phyloP scores from a whole-genome alignment of 768 basidiomycete species.

The Phaeotremella fagi region DNA sequence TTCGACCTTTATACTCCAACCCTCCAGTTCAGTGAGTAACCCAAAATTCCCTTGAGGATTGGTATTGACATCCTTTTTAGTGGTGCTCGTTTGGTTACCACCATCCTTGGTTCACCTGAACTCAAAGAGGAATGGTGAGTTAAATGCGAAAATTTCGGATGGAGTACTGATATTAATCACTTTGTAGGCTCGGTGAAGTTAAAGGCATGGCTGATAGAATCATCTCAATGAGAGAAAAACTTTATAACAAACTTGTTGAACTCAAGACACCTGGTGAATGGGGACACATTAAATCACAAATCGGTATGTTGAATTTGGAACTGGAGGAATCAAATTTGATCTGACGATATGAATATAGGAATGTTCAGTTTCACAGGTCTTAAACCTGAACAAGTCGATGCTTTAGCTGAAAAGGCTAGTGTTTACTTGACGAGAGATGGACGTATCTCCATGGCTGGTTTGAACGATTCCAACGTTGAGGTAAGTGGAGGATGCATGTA shows the following conservation, averaged over 20 bases:
- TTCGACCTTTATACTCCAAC: constrained; percentile 97
- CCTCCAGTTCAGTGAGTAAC: constrained; percentile 60
- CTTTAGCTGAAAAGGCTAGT: constrained; percentile 44
- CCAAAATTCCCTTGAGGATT: neutral
- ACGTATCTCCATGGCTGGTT: constrained; percentile 89
- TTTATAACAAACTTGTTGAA: constrained; percentile 57
- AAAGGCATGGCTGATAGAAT: constrained; percentile 88
- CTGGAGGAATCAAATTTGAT: too few relatives aligned
- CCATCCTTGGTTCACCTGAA: constrained; percentile 43
- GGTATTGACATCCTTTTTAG: constrained; percentile 4
- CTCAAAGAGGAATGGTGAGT: constrained; percentile 45
- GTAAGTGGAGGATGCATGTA: constrained; percentile 1
- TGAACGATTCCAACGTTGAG: constrained; percentile 70
- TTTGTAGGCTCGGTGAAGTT: constrained; percentile 59
- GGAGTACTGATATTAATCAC: neutral
- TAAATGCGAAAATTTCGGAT: neutral
- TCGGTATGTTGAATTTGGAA: constrained; percentile 53
- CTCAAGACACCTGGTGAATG: constrained; percentile 85
- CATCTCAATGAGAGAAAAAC: constrained; percentile 78
- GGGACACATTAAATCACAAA: constrained; percentile 91
- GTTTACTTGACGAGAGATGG: constrained; percentile 51
- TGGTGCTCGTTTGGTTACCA: constrained; percentile 47
- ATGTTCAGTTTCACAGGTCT: constrained; percentile 38
- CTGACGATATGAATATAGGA: constrained; percentile 15
- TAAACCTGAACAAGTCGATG: constrained; percentile 41